These are phyloP conservation scores for Ceratocystis variospora DNA, from an alignment of 2,329 filamentous ascomycete species.

Conservation along the genomic window DNA sequence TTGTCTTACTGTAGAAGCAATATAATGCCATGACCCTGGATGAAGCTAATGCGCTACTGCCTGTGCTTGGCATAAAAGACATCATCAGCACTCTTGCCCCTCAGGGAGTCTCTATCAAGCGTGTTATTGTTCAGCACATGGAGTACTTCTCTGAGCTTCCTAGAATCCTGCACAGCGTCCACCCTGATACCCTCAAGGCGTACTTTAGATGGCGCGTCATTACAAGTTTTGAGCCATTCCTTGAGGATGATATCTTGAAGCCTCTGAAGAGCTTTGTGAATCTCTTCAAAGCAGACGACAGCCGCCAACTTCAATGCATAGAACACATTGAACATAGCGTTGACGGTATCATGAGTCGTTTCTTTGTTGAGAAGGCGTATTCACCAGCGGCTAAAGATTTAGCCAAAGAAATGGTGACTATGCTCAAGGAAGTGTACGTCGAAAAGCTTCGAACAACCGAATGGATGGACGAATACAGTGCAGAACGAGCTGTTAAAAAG, in stretches of 20 bases:
- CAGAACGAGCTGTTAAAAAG: constrained; percentile 47
- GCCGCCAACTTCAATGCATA: constrained; percentile 48
- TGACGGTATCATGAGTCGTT: constrained; percentile 55
- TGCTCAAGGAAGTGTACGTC: constrained; percentile 54
- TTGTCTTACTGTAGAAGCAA: constrained; percentile 32
- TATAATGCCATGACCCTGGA: constrained; percentile 47
- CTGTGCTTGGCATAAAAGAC: constrained; percentile 41
- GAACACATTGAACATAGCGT: constrained; percentile 42
- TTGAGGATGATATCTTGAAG: constrained; percentile 48
- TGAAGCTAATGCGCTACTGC: constrained; percentile 41
- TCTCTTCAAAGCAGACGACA: constrained; percentile 30
- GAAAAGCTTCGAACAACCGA: constrained; percentile 41
- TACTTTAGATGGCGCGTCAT: constrained; percentile 54
- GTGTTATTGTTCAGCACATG: constrained; percentile 46
- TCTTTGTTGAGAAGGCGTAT: constrained; percentile 57
- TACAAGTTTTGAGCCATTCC: constrained; percentile 35
- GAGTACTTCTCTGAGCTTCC: constrained; percentile 46
- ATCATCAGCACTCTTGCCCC: constrained; percentile 37
- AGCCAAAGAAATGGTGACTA: constrained; percentile 56
- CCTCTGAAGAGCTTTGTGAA: constrained; percentile 49
- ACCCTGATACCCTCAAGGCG: constrained; percentile 42
- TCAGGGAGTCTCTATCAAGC: constrained; percentile 27
- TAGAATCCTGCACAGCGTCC: constrained; percentile 38
- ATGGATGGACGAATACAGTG: constrained; percentile 53
- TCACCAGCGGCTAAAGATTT: constrained; percentile 51